A percentile compares a stretch with the other conserved stretches of the same genome.
Conservation (phyloP, 2,329 filamentous ascomycete genomes). For the Emergomyces pasteurianus region DNA sequence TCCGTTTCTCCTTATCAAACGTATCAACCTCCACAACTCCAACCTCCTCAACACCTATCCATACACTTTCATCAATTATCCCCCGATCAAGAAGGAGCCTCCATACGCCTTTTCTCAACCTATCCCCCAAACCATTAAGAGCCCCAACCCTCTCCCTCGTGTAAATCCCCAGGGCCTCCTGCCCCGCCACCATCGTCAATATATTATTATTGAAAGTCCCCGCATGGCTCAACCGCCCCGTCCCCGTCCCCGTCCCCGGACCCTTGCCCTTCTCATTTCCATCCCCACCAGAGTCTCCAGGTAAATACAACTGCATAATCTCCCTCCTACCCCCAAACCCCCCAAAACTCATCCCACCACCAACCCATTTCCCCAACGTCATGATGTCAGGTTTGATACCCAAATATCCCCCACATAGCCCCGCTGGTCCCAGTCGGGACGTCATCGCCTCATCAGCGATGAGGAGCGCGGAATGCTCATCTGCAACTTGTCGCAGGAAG, state of each 20-base stretch:
- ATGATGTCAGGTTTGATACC: slow-evolving; percentile 48
- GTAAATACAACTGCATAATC: slow-evolving; percentile 49
- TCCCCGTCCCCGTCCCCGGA: background rate
- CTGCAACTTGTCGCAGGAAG: slow-evolving; percentile 38
- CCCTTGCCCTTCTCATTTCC: too few species aligned
- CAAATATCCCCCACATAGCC: slow-evolving; percentile 31
- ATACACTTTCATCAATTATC: background rate
- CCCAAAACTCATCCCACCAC: slow-evolving; percentile 55
- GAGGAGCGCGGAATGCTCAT: slow-evolving; percentile 43
- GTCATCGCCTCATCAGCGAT: slow-evolving; percentile 65
- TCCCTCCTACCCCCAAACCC: slow-evolving; percentile 51
- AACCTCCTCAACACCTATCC: too few species aligned
- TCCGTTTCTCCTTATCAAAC: background rate
- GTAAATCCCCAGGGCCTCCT: slow-evolving; percentile 22
- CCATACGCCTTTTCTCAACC: slow-evolving; percentile 13
- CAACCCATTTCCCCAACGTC: slow-evolving; percentile 55
- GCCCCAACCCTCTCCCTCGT: slow-evolving; percentile 10
- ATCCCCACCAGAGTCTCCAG: slow-evolving; percentile 17
- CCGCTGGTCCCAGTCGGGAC: slow-evolving; percentile 43
- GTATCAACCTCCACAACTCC: slow-evolving; percentile 1
- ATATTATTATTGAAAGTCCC: slow-evolving; percentile 60
- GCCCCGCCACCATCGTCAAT: slow-evolving; percentile 47
- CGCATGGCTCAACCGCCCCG: slow-evolving; percentile 39
- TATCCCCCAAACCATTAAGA: slow-evolving; percentile 19
- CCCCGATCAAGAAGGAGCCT: slow-evolving; percentile 5